Base-by-base conservation (phyloP, 164 flowering plant species). In the Houttuynia cordata region DNA sequence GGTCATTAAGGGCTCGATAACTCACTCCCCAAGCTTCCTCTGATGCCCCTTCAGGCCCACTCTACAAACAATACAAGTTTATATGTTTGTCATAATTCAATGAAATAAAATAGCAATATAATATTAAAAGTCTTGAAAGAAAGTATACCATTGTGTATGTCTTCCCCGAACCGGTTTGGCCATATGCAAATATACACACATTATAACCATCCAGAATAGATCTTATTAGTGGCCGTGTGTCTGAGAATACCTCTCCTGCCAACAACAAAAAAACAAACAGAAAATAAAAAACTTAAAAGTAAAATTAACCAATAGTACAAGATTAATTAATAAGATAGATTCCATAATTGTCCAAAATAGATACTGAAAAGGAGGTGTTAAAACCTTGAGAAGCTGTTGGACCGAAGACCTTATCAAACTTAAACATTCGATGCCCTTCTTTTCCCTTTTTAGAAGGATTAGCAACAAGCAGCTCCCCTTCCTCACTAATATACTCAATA, bases 101-200 rank as follows among this genome's bases (percentile, higher is more conserved):
- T 20, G 15, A 54, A 54, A 24, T 37, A 58, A 24, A 34, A 3
- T 14, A 17, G 1, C 15, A 10, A 54, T 45, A 45, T 12, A 45
- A 17, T 0, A 45, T 17, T 8, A 10, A 23, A 10, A 19, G 1
- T 54, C 10, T 68, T 2, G 6, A 30, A 30, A 30, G 6, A 30
- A 30, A 30, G 6, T 19, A 57, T 72, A 93, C 97, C 98, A 93
- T 90, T 30, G 98, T 93, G 60, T 87, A 86, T 6, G 96, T 89
- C 72, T 92, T 92, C 62, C 96, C 98, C 3, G 96, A 92, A 39
- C 98, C 98, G 62, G 98, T 93, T 78, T 93, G 98, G 59, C 98
- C 98, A 77, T 90, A 90, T 5, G 98, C 97, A 79, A 93, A 90
- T 24, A 93, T 93, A 72, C 98, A 93, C 0, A 93, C 97, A 74